phyloP scores from a whole-genome alignment of 331 rosid species.

The Acacia concinna region DNA sequence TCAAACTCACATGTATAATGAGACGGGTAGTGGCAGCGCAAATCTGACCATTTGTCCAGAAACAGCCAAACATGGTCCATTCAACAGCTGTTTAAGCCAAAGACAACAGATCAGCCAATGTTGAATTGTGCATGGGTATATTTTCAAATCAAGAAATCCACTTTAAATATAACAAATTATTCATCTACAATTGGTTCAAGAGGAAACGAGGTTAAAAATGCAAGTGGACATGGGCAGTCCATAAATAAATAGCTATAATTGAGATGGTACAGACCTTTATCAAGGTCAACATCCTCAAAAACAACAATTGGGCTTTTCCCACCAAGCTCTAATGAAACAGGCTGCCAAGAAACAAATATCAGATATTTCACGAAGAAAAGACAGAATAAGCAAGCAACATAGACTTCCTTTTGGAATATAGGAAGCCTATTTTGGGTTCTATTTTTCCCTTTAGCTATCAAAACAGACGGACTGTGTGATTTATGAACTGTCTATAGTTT shows the following conservation, averaged over 20 bases:
- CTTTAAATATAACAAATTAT: slow-evolving; percentile 6
- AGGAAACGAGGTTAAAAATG: background rate
- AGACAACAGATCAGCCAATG: slow-evolving; percentile 27
- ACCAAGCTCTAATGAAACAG: slow-evolving; percentile 94
- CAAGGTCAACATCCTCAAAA: slow-evolving; percentile 95
- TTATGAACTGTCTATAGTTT: background rate
- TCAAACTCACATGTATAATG: slow-evolving; percentile 73
- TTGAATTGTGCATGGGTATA: background rate
- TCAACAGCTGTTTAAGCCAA: slow-evolving; percentile 81
- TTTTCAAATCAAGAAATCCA: slow-evolving; percentile 2
- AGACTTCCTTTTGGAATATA: background rate
- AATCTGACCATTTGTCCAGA: slow-evolving; percentile 99
- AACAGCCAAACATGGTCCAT: slow-evolving; percentile 89
- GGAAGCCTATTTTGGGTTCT: background rate
- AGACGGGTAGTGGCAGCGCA: slow-evolving; percentile 99
- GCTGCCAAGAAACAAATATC: slow-evolving; percentile 59
- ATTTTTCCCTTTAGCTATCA: slow-evolving; percentile 1
- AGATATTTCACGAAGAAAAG: slow-evolving; percentile 23
- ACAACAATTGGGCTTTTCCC: slow-evolving; percentile 90
- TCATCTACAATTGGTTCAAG: slow-evolving; percentile 11
- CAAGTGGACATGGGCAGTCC: slow-evolving; percentile 7
- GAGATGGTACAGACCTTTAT: slow-evolving; percentile 72
- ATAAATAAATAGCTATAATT: slow-evolving; percentile 3
- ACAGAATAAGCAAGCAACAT: background rate
- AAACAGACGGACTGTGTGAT: slow-evolving; percentile 4